Evolutionary conservation across 1,284 basidiomycete genomes (phyloP).

Genomic region (Tetrapyrgos nigripes): DNA sequence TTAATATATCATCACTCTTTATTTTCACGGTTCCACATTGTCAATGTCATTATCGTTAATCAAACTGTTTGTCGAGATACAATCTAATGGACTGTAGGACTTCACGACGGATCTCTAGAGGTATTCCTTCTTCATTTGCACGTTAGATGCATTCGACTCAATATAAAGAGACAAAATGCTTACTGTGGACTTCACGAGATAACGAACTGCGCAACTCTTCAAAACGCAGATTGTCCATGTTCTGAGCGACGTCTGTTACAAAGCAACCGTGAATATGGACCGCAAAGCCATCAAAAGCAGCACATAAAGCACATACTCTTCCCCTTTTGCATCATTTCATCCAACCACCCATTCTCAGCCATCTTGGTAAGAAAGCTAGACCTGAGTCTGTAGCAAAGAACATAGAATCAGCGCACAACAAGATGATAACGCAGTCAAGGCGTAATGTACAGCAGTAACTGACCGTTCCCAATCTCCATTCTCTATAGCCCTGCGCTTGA

Average conservation of each 20-base stretch:
- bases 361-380: slow-evolving; percentile 1
- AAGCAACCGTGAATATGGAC: background rate
- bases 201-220: background rate
- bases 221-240: slow-evolving; percentile 1
- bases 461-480: slow-evolving; percentile 10
- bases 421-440: no score
- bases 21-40: background rate
- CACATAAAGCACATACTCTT: background rate
- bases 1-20: background rate
- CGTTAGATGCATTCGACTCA: background rate
- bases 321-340: slow-evolving; percentile 3
- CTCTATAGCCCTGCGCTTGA: slow-evolving; percentile 3
- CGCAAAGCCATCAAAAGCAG: background rate
- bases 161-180: background rate
- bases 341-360: slow-evolving; percentile 5
- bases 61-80: slow-evolving; percentile 10
- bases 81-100: background rate
- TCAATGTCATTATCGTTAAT: background rate
- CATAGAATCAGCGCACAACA: background rate
- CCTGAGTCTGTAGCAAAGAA: slow-evolving; percentile 2
- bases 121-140: slow-evolving; percentile 1
- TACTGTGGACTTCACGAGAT: slow-evolving; percentile 3
- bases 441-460: background rate
- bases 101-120: slow-evolving; percentile 7
- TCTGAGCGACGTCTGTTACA: slow-evolving; percentile 2